Conservation (phyloP, 2,329 filamentous ascomycete genomes). For the Bipolaris gigantea region DNA sequence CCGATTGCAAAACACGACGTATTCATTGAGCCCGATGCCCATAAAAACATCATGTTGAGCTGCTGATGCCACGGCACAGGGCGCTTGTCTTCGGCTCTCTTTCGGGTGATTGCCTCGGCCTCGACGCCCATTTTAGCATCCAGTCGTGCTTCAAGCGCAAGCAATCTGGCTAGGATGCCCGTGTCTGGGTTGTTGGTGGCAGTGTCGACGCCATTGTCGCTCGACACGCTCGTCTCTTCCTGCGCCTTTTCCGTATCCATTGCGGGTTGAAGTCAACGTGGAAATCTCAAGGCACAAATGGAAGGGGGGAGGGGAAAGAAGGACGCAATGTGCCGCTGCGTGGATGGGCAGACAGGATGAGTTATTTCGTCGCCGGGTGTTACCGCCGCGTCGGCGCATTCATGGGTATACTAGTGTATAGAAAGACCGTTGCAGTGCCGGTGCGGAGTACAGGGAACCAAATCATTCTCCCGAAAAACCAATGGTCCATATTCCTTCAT, state of each 20-base stretch:
- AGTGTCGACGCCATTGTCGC: constrained; percentile 4
- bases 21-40: constrained; percentile 49
- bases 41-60: constrained; percentile 47
- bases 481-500: background rate
- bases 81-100: constrained; percentile 32
- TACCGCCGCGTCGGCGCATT: constrained; percentile 14
- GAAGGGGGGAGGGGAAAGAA: background rate
- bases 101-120: constrained; percentile 29
- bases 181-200: constrained; percentile 10
- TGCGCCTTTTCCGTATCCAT: constrained; percentile 23
- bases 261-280: background rate
- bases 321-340: background rate
- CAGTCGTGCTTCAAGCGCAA: constrained; percentile 23
- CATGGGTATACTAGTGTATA: background rate
- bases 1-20: constrained; percentile 46
- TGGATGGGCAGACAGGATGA: background rate
- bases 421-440: constrained; percentile 8
- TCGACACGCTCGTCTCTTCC: constrained; percentile 17
- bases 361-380: background rate
- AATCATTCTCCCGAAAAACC: background rate
- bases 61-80: constrained; percentile 33
- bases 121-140: constrained; percentile 28
- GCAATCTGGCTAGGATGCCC: constrained; percentile 21
- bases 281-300: background rate
- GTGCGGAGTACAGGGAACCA: background rate